These are phyloP conservation scores for Tricholoma saponaceum DNA, from an alignment of 768 basidiomycete species.

Conservation along the genomic window DNA sequence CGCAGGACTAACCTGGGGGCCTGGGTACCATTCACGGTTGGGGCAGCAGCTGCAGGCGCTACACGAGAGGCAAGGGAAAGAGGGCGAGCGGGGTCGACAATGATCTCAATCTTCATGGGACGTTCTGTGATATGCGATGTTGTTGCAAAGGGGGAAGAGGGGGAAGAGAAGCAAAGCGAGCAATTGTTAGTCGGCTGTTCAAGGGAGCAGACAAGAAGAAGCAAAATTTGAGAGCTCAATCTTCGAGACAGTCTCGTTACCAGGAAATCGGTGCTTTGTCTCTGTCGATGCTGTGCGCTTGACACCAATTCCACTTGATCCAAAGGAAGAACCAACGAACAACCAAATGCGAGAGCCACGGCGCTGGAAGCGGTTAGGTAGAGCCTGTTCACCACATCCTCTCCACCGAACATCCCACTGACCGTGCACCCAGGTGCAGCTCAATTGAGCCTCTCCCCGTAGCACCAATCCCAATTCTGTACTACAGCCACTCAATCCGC, in stretches of 20 bases:
- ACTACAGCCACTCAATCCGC: slow-evolving; percentile 14
- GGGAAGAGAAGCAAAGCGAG: slow-evolving; percentile 37
- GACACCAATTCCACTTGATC: slow-evolving; percentile 11
- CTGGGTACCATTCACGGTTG: slow-evolving; percentile 23
- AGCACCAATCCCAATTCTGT: slow-evolving; percentile 10
- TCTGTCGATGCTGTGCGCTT: slow-evolving; percentile 25
- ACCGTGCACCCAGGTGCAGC: slow-evolving; percentile 12
- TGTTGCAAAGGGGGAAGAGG: slow-evolving; percentile 26
- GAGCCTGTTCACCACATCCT: slow-evolving; percentile 12
- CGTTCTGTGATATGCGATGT: slow-evolving; percentile 62
- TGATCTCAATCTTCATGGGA: slow-evolving; percentile 98
- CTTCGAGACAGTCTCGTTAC: slow-evolving; percentile 31
- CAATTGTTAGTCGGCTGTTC: slow-evolving; percentile 46
- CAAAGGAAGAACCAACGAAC: not conserved
- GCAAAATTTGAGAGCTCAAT: slow-evolving; percentile 35
- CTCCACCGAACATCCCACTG: slow-evolving; percentile 17
- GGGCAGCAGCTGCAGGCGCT: slow-evolving; percentile 53
- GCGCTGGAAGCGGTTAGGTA: slow-evolving; percentile 27
- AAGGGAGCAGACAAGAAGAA: slow-evolving; percentile 33
- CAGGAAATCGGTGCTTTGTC: slow-evolving; percentile 36
- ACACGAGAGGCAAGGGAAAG: slow-evolving; percentile 79
- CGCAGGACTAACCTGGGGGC: slow-evolving; percentile 24
- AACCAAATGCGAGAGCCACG: slow-evolving; percentile 6
- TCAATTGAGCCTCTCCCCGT: slow-evolving; percentile 14
- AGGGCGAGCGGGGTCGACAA: slow-evolving; percentile 80